Percentiles rank a stretch among this genome's conserved stretches.
These are phyloP conservation scores for Trichoderma gracile DNA, from an alignment of 2,329 filamentous ascomycete genomes.

Conservation along the genomic window DNA sequence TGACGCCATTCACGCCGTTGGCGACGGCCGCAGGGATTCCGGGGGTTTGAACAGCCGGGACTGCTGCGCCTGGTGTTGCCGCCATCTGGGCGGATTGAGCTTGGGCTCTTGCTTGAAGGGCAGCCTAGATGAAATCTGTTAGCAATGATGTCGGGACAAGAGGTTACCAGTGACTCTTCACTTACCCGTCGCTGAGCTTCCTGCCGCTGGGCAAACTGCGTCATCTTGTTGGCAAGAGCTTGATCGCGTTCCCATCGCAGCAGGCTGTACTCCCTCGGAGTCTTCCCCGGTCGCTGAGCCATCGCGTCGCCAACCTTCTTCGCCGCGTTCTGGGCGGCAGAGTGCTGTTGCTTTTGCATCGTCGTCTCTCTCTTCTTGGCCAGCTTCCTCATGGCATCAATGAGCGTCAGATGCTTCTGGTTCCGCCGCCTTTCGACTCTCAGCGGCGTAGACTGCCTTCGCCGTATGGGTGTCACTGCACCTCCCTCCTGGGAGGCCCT, in stretches of 20 bases:
- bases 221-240: constrained; percentile 60
- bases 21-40: constrained; percentile 34
- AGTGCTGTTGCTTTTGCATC: constrained; percentile 85
- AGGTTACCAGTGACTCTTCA: constrained; percentile 22
- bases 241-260: constrained; percentile 86
- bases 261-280: constrained; percentile 86
- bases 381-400: constrained; percentile 93
- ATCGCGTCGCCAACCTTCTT: constrained; percentile 74
- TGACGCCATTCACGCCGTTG: constrained; percentile 34
- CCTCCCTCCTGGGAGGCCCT: constrained; percentile 49
- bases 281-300: constrained; percentile 61
- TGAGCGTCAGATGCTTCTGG: constrained; percentile 81
- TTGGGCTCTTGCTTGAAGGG: constrained; percentile 50
- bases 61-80: constrained; percentile 41
- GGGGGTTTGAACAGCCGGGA: constrained; percentile 36
- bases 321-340: constrained; percentile 72
- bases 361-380: constrained; percentile 90
- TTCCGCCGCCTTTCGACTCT: constrained; percentile 85
- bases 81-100: constrained; percentile 49
- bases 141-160: constrained; percentile 27
- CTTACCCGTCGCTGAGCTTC: constrained; percentile 59
- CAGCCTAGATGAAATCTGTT: constrained; percentile 40
- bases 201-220: constrained; percentile 59
- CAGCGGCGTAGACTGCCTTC: constrained; percentile 75
- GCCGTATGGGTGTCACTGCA: constrained; percentile 48